Evolutionary conservation across 306 rosid genomes (phyloP), one percentile per base, ranked within the genome.

Genomic region (Cucurbita maxima): DNA sequence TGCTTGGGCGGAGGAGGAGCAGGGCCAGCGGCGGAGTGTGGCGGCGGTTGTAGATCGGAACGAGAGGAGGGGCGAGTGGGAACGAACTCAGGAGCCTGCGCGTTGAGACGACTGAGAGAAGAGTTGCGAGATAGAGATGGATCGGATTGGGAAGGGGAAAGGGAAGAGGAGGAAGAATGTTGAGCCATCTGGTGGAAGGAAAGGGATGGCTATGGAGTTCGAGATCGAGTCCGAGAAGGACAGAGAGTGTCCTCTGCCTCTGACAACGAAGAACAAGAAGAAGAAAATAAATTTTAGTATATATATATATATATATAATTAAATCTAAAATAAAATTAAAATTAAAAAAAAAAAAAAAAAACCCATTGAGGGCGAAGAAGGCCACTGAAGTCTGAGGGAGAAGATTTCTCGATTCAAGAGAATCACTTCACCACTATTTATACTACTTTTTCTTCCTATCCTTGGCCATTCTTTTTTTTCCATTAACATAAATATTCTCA

Each of bases 81-180:
- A 34, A 93, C 94, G 63, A 90, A 93, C 79, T 87, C 98, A 4
- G 89, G 93, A 13, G 98, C 98, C 83, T 80, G 89, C 0, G 98
- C 98, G 89, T 93, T 93, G 82, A 93, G 96, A 22, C 91, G 87
- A 68, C 98, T 88, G 59, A 84, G 81, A 14, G 96, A 92, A 57
- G 64, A 78, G 86, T 62, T 90, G 15, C 86, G 82, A 5, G 88
- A 79, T 4, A 85, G 82, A 60, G 86, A 64, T 51, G 90, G 88
- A 82, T 86, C 91, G 71, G 86, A 54, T 47, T 77, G 81, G 43
- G 78, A 72, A 11, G 77, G 54, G 6, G 73, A 68, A 44, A 30
- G 34, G 34, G 34, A 30, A 30, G 34, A 30, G 34, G 34, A 61
- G 6, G 73, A 68, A 44, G 56, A 76, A 59, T 84, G 88, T 34